Conservation (phyloP, 306 rosid species). For the Myrica gale region DNA sequence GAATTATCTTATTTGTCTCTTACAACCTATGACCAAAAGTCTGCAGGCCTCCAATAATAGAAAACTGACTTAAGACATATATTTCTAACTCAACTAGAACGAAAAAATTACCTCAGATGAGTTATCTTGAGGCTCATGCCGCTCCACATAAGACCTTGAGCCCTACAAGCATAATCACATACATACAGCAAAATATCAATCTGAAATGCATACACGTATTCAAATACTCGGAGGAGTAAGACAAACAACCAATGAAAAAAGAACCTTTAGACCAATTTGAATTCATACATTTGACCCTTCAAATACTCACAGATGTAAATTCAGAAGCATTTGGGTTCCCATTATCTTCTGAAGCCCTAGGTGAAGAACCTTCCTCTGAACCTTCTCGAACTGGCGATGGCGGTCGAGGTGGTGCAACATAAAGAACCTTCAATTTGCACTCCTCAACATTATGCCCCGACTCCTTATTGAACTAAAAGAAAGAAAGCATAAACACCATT, state of each 20-base stretch:
- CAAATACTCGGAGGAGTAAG: neutral
- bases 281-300: constrained; percentile 16
- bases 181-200: constrained; percentile 10
- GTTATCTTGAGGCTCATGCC: constrained; percentile 53
- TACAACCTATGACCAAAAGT: neutral
- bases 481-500: constrained; percentile 27
- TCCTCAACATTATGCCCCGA: constrained; percentile 71
- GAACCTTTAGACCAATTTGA: neutral
- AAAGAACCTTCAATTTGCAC: constrained; percentile 73
- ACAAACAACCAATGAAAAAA: neutral
- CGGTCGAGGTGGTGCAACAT: constrained; percentile 76
- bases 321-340: constrained; percentile 58
- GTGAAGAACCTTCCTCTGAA: constrained; percentile 85
- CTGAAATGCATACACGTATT: neutral
- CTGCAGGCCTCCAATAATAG: neutral
- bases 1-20: neutral
- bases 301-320: constrained; percentile 50
- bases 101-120: constrained; percentile 55
- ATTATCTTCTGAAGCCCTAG: constrained; percentile 78
- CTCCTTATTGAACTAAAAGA: constrained; percentile 70
- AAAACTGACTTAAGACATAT: neutral
- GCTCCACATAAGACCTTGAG: constrained; percentile 51
- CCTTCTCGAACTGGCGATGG: constrained; percentile 90
- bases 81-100: constrained; percentile 9
- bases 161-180: constrained; percentile 43